Evolutionary conservation across 176 grass and related monocot genomes (phyloP), one percentile per base, ranked within the genome.

Genomic region (Otatea glauca): DNA sequence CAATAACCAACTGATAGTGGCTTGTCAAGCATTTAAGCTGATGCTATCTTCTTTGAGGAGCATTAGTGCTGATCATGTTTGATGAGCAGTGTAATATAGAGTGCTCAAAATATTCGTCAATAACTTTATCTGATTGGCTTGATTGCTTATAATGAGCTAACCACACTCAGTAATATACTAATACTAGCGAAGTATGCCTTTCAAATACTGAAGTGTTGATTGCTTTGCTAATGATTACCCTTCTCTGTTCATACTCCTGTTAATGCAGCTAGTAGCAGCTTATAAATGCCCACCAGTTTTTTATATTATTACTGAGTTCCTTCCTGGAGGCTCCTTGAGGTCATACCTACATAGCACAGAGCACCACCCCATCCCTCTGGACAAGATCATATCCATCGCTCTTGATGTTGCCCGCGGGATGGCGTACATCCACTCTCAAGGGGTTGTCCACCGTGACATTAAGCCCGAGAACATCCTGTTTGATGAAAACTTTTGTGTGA

Each of bases 371-470:
- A 65, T 95, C 27, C 88, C 88, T 72, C 47, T 92, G n/a, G 83
- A 88, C 44, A 95, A 87, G 76, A 82, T 77, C 25, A 66, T 95
- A 86, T 78, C 83, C 64, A 89, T 95, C 18, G 76, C 83, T 24
- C 83, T 95, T 0, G 88, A 88, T 65, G 47, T 95, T 86, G 88
- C 90, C n/a, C 76, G 53, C 7, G 93, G 90, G 60, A 71, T 95
- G 90, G 93, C 92, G 58, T 95, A 95, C 55, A 68, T 95, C 55
- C 93, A 95, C 68, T 95, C 93, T 60, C 93, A 95, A 77, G 93
- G 93, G 51, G 21, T 92, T 16, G 84, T 95, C 47, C 93, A 95
- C 67, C 88, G 90, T 2, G 92, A 90, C 49, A 50, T 90, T 74
- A 90, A 90, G 32, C 90, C 93, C 0, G 93, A 95, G 61, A 95